phyloP scores from a whole-genome alignment of 257 asterid genomes.

The Solanum sejunctum region DNA sequence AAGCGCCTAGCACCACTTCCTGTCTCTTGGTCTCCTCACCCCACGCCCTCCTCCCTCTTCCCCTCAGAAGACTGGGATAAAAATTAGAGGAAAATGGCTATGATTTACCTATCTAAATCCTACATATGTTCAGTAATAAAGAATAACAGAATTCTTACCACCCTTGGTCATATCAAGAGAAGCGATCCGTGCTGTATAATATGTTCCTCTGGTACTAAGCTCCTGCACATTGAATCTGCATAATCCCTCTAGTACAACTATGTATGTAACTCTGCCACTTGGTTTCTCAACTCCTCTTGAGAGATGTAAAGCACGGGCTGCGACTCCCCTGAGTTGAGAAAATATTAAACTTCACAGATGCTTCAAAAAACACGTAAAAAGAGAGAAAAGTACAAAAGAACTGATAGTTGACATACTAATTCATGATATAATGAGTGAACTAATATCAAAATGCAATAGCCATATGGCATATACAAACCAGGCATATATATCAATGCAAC shows the following conservation, averaged over 20 bases:
- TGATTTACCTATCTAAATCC: not conserved
- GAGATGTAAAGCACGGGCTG: conserved; percentile 91
- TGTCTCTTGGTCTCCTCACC: not conserved
- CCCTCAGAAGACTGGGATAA: not conserved
- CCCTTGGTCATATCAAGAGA: conserved; percentile 79
- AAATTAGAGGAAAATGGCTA: not conserved
- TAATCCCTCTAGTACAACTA: conserved; percentile 91
- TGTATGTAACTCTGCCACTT: conserved; percentile 96
- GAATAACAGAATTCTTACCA: conserved; percentile 35
- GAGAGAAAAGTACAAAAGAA: not conserved
- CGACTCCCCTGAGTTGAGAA: conserved; percentile 5
- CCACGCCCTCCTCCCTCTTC: not conserved
- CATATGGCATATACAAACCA: not conserved
- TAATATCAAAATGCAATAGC: not conserved
- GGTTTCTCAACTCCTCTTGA: conserved; percentile 99
- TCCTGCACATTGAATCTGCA: conserved; percentile 97
- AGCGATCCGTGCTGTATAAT: conserved; percentile 89
- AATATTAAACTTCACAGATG: conserved; percentile 4
- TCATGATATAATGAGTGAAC: not conserved
- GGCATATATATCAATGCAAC: not conserved
- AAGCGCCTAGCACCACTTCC: not conserved
- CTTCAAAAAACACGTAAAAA: conserved; percentile 23
- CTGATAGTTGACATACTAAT: not conserved
- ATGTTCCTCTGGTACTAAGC: conserved; percentile 91
- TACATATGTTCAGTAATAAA: not conserved